Percentiles rank a stretch among this genome's conserved stretches.
Evolutionary conservation across 164 flowering plant genomes (phyloP).

Genomic region (Vitis labrusca): DNA sequence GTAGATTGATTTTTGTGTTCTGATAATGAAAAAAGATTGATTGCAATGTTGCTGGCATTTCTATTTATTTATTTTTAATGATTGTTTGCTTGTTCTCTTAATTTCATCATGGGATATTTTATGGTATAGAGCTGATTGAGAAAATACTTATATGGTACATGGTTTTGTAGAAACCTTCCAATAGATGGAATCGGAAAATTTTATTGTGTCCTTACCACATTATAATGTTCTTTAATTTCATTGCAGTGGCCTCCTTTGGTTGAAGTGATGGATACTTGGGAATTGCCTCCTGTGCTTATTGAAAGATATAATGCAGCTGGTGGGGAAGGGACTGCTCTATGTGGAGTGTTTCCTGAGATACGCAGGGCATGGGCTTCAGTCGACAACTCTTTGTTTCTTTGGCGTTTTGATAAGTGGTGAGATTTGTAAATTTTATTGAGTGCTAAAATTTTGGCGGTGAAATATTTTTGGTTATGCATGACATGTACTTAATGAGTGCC

Average conservation of each 20-base stretch:
- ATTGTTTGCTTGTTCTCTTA: too few species aligned
- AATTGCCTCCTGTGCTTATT: conserved; percentile 80
- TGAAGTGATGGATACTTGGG: conserved; percentile 86
- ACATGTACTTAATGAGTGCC: neutral
- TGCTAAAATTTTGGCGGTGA: neutral
- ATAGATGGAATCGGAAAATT: too few species aligned
- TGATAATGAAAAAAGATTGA: too few species aligned
- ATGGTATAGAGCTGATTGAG: too few species aligned
- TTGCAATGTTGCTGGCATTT: too few species aligned
- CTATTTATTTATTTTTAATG: too few species aligned
- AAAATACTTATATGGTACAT: too few species aligned
- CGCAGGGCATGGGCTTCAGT: conserved; percentile 99
- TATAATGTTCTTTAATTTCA: neutral
- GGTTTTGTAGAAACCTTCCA: too few species aligned
- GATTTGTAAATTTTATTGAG: conserved; percentile 10
- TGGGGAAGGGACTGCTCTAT: conserved; percentile 95
- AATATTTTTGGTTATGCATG: neutral
- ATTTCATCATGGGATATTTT: too few species aligned
- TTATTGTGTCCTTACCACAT: neutral
- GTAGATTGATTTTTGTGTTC: too few species aligned
- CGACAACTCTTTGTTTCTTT: conserved; percentile 88
- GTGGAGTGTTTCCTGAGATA: conserved; percentile 98
- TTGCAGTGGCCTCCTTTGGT: conserved; percentile 97
- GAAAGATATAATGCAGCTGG: conserved; percentile 96
- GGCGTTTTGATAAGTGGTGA: conserved; percentile 98